A percentile compares a stretch with the other conserved stretches of the same genome.
phyloP scores from a whole-genome alignment of 768 basidiomycete species.

The Lactarius evosmus region DNA sequence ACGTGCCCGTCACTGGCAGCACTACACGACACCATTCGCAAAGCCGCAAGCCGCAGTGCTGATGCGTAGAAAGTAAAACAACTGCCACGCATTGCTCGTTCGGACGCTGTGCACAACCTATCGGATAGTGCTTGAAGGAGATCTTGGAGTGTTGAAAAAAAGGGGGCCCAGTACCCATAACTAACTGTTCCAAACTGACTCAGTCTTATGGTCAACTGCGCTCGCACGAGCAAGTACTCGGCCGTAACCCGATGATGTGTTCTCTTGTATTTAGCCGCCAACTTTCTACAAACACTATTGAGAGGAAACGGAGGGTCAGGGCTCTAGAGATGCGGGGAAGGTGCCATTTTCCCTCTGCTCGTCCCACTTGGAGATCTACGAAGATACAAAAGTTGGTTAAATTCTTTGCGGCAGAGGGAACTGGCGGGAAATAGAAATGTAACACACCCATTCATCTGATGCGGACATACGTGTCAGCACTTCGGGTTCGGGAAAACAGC shows the following conservation, averaged over 20 bases:
- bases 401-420: background rate
- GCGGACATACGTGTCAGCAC: slow-evolving; percentile 20
- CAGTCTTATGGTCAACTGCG: background rate
- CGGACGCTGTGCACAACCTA: background rate
- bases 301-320: slow-evolving; percentile 39
- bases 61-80: background rate
- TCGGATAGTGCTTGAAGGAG: background rate
- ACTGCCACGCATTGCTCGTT: background rate
- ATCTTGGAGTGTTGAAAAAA: background rate
- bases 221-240: background rate
- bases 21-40: background rate
- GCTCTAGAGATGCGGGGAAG: slow-evolving; percentile 89
- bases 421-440: background rate
- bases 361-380: slow-evolving; percentile 83
- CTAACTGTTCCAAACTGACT: background rate
- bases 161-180: background rate
- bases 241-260: background rate
- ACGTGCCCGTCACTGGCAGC: background rate
- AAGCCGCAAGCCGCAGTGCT: background rate
- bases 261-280: slow-evolving; percentile 6
- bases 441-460: slow-evolving; percentile 86
- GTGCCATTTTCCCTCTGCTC: slow-evolving; percentile 91
- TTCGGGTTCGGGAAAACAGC: background rate
- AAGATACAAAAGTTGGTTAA: slow-evolving; percentile 15
- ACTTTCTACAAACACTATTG: slow-evolving; percentile 11